Percentiles rank a stretch among this genome's conserved stretches.
Evolutionary conservation across 1,139 yeast genomes (phyloP).

Genomic region (Geotrichum phurueaensis): DNA sequence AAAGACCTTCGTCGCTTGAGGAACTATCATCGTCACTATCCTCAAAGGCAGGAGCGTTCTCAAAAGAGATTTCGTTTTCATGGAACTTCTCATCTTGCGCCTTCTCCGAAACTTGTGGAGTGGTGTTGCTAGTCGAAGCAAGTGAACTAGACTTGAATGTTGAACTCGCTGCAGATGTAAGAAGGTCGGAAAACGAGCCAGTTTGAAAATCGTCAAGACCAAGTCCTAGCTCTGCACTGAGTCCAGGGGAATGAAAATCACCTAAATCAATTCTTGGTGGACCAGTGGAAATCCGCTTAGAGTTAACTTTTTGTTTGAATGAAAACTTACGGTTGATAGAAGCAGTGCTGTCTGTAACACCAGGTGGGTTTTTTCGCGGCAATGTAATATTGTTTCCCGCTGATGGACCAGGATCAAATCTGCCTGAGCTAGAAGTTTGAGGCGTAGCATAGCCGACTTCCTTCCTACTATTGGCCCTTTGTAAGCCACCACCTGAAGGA

Average conservation of each 20-base stretch:
- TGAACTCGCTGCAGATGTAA: neutral
- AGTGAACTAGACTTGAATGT: neutral
- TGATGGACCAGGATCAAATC: neutral
- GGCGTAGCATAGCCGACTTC: neutral
- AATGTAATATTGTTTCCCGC: neutral
- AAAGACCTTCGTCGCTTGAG: slow-evolving; percentile 48
- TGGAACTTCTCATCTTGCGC: slow-evolving; percentile 22
- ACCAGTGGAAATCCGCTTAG: slow-evolving; percentile 4
- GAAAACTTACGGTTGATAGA: slow-evolving; percentile 5
- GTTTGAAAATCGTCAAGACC: slow-evolving; percentile 10
- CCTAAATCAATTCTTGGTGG: slow-evolving; percentile 18
- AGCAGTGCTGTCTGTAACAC: neutral
- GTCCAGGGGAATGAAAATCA: slow-evolving; percentile 16
- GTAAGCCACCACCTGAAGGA: slow-evolving; percentile 33
- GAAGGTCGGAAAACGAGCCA: neutral
- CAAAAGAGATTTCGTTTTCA: slow-evolving; percentile 67
- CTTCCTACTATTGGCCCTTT: slow-evolving; percentile 11
- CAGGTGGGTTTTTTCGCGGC: neutral
- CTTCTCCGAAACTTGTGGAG: slow-evolving; percentile 13
- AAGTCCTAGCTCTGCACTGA: slow-evolving; percentile 13
- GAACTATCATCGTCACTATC: slow-evolving; percentile 39
- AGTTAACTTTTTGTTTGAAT: neutral
- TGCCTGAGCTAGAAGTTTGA: neutral
- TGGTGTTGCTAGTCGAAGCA: neutral
- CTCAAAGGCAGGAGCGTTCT: slow-evolving; percentile 57